Percentiles rank a stretch among this genome's conserved stretches.
These are phyloP conservation scores for Macaranga tanarius DNA, from an alignment of 441 rosid species.

Conservation along the genomic window DNA sequence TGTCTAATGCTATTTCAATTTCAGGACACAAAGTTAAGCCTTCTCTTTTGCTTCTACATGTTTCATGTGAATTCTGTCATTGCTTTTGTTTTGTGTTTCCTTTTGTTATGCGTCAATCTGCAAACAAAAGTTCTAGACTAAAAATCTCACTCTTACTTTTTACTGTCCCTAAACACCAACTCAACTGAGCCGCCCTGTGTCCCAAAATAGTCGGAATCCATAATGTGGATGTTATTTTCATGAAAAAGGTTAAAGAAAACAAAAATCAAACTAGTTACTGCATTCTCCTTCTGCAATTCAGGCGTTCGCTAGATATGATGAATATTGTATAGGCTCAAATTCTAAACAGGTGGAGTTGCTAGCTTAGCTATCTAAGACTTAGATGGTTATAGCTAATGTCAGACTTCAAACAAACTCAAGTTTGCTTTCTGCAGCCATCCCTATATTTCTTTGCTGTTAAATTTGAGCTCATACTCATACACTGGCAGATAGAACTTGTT, in stretches of 20 bases:
- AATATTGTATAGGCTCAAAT: neutral
- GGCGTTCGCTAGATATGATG: neutral
- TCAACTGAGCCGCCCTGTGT: neutral
- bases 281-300: neutral
- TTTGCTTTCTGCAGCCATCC: neutral
- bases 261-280: neutral
- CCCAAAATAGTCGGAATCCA: too few species aligned
- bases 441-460: neutral
- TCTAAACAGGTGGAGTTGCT: neutral
- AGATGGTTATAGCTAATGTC: too few species aligned
- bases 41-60: neutral
- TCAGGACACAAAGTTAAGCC: neutral
- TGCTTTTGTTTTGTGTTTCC: neutral
- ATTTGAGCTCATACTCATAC: slow-evolving; percentile 1
- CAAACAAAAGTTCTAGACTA: neutral
- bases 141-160: neutral
- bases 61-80: slow-evolving; percentile 9
- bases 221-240: neutral
- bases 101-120: neutral
- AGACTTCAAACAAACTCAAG: neutral
- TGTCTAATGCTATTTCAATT: neutral
- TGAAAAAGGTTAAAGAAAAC: neutral
- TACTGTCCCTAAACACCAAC: neutral
- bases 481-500: neutral
- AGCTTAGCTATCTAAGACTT: neutral